A percentile compares a stretch with the other conserved stretches of the same genome.
These are phyloP conservation scores for Coix lacrymajobi DNA, from an alignment of 176 grass and related monocot genomes.

Conservation along the genomic window DNA sequence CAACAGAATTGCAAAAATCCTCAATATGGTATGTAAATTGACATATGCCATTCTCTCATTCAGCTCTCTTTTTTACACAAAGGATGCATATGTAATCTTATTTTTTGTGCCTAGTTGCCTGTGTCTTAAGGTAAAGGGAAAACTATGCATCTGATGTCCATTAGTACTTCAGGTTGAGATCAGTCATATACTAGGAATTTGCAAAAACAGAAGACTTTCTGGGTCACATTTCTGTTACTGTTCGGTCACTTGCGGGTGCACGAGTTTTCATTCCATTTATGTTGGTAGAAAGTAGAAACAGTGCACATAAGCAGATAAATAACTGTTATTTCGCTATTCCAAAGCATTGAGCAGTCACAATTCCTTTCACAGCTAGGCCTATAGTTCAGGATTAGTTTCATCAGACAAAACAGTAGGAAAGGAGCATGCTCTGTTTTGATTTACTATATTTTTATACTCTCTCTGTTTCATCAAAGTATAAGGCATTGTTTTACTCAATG, in stretches of 20 bases:
- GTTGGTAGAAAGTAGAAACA: background rate
- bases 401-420: background rate
- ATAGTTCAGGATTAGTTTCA: background rate
- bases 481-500: background rate
- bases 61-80: background rate
- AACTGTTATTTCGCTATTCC: background rate
- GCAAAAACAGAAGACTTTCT: background rate
- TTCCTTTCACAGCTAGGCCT: background rate
- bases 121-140: background rate
- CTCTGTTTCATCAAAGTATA: background rate
- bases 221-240: background rate
- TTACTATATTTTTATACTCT: background rate
- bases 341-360: background rate
- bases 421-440: background rate
- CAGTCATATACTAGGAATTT: background rate
- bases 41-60: background rate
- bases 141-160: background rate
- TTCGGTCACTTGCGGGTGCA: background rate
- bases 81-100: background rate
- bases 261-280: background rate
- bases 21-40: conserved; percentile 39
- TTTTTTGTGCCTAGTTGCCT: background rate
- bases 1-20: conserved; percentile 25
- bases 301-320: background rate
- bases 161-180: background rate